phyloP scores from a whole-genome alignment of 78 protist genomes.

The Dictyostelium discoideum region dicty_2.7 NC_007091.3:4255501-4256000 shows the following conservation, averaged over 20 bases:
- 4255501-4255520: not conserved
- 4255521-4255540: not conserved
- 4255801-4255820: constrained; percentile 28
- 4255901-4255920: not conserved
- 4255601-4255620: not conserved
- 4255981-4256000: not conserved
- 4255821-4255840: constrained; percentile 9
- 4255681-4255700: not conserved
- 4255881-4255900: not conserved
- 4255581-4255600: too few species aligned
- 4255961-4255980: too few species aligned
- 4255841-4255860: constrained; percentile 26
- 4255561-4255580: not conserved
- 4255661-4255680: not conserved
- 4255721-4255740: constrained; percentile 61
- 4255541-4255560: not conserved
- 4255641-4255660: not conserved
- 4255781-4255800: constrained; percentile 30
- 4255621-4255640: not conserved
- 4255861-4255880: not conserved
- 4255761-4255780: constrained; percentile 30
- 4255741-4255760: constrained; percentile 19
- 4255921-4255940: constrained; percentile 72
- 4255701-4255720: constrained; percentile 20
- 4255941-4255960: constrained; percentile 4